These are phyloP conservation scores for Scenedesmus sp. DNA, from an alignment of 163 green algal genomes.

Conservation along the genomic window DNA sequence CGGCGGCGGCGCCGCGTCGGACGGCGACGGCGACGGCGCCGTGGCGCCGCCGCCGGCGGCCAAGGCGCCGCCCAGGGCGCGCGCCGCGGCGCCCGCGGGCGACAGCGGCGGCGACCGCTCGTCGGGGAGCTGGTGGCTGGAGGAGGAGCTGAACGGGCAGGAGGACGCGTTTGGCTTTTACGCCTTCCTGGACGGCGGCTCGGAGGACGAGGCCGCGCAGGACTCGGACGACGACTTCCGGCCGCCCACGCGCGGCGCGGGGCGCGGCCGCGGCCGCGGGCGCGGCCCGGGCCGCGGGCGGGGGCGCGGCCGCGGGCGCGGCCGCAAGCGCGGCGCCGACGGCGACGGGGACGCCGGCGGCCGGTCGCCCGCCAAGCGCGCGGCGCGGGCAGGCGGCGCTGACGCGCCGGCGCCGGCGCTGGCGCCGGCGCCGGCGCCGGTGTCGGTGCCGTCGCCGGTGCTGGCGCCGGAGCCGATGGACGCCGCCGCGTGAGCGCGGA, in stretches of 20 bases:
- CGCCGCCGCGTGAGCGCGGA: no score
- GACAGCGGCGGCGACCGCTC: constrained; percentile 6
- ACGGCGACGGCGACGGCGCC: neutral
- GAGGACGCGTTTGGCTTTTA: constrained; percentile 36
- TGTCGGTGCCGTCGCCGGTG: neutral
- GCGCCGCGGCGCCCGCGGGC: neutral
- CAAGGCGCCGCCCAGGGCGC: neutral
- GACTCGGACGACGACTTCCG: constrained; percentile 11
- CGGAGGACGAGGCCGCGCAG: neutral
- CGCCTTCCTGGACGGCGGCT: neutral
- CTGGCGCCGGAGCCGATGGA: no score
- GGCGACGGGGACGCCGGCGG: neutral
- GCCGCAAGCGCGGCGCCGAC: neutral
- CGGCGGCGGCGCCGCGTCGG: neutral
- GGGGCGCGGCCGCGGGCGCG: neutral
- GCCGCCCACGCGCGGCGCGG: no score
- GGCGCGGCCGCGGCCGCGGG: no score
- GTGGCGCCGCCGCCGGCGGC: neutral
- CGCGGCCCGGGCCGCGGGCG: no score
- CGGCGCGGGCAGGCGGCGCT: neutral
- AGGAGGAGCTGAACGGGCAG: neutral
- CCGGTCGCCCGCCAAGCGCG: neutral
- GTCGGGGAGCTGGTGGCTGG: constrained; percentile 31
- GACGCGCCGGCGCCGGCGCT: neutral
- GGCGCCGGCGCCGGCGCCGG: neutral